Base-by-base conservation (phyloP, 73 alveolate genomes). In the Breviolum minutum region DNA sequence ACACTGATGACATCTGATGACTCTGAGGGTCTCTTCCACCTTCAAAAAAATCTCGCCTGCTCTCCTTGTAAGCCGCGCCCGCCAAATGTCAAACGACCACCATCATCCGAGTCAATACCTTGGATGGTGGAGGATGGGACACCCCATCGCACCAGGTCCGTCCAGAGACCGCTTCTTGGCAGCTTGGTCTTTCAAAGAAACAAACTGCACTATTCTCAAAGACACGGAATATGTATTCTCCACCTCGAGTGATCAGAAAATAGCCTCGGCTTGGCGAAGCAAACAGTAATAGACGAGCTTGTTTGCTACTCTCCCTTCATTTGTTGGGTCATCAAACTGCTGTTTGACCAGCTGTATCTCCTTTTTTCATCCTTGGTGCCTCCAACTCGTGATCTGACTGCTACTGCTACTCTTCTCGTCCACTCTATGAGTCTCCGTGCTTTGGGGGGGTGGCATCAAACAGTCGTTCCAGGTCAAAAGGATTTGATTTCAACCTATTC, bases 31-130 rank as follows among this genome's bases (percentile, higher is more conserved):
- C 77, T 22, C 17, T 68, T 68, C 77, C 77, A 68, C 6, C 24
- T 68, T 68, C 77, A 22, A 6, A 4, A 14, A 68, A 22, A 14
- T 22, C 77, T 14, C 77, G 24, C 92, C 92, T 83, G 12, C 68
- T 90, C 97, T 40, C 97, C 88, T 5, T 74, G 77, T 40, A 71
- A 63, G 54, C 97, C 97, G 76, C 97, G 97, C 19, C 97, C 97
- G 29, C 97, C 97, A 63, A 90, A 48, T 74, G 88, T 90, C 88
- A 90, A 63, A 62, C 97, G 97, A 24, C 97, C 97, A 60, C 97
- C 87, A n/a, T 90, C 97, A 27, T 90, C 97, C 62, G 96, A 89
- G n/a, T 73, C 86, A 60, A 89, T 17, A 26, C 92, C 92, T 80
- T 17, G 74, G n/a, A 9, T 0, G 62, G 7, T 19, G 20, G 26